phyloP scores from a whole-genome alignment of 345 rosid species.

The Hibiscus trionum region DNA sequence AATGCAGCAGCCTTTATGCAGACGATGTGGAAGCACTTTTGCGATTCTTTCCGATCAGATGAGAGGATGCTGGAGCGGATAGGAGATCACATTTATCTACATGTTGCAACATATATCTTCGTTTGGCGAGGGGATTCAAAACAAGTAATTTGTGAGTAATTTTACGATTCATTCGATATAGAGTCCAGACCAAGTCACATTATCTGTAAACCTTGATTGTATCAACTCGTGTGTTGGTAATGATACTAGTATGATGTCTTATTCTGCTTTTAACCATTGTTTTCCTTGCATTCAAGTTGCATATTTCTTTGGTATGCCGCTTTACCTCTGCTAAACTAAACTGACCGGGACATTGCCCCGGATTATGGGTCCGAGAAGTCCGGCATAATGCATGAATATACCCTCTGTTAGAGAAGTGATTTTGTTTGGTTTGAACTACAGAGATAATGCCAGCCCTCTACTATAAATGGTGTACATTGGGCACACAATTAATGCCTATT shows the following conservation, averaged over 20 bases:
- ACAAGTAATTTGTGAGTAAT: conserved; percentile 25
- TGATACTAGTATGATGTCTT: background rate
- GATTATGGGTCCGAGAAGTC: no score
- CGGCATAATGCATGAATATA: no score
- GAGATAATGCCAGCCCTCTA: background rate
- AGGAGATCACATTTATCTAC: conserved; percentile 22
- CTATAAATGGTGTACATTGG: background rate
- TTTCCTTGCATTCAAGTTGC: background rate
- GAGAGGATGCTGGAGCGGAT: conserved; percentile 21
- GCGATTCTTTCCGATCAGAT: background rate
- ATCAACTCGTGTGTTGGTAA: conserved; percentile 8
- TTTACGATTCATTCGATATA: no score
- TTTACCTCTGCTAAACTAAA: no score
- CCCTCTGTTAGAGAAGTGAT: background rate
- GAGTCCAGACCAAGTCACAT: conserved; percentile 12
- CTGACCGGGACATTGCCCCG: no score
- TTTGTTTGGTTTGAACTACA: background rate
- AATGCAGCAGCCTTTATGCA: background rate
- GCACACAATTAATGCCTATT: background rate
- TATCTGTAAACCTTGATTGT: conserved; percentile 13
- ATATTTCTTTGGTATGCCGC: no score
- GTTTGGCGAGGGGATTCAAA: conserved; percentile 10
- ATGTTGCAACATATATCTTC: conserved; percentile 10
- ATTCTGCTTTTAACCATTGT: background rate
- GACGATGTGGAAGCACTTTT: background rate